Base-by-base conservation (phyloP, 129 eudicot genomes). In the Flaveria robusta region DNA sequence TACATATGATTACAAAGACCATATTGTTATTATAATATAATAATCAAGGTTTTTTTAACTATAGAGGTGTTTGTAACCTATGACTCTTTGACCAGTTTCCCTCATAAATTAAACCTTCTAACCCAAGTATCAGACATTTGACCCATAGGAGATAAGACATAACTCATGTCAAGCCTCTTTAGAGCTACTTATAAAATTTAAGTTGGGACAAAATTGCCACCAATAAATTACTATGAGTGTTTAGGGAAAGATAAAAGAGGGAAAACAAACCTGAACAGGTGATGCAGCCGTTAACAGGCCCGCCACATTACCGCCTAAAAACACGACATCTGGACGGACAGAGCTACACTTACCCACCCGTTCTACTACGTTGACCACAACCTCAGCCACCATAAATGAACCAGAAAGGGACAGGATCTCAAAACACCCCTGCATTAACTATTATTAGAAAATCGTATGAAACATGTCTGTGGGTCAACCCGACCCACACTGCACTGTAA, bases 251-350 rank as follows among this genome's bases (percentile, higher is more conserved):
- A 12, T 9, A 5, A 65, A 22, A 54, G 11, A 13, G 39, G 11
- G 11, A 76, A 65, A 55, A 65, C 74, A 37, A 51, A 92, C 96
- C 93, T 86, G 91, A 72, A 89, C 89, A 7, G 87, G 86, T 27
- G 88, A 74, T 26, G 92, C 96, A 0, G 97, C 96, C 69, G 72
- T 83, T 51, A 92, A 58, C 12, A 87, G 79, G 49, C 97, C 97
- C 37, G 91, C 91, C 55, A 92, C 91, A 14, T 87, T 85, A 54
- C 97, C 97, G 23, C 96, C 96, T 67, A 92, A 81, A n/a, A 16
- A 86, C 88, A 68, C 83, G 47, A n/a, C 96, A 68, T 92, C 88
- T 5, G 91, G 87, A 31, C 88, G 50, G 96, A 85, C 55, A 92
- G 81, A 1, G 88, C 71, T 50, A 85, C 91, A 45, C 88, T 89